Conservation (phyloP, 192 early-diverging fungal species). For the Bifiguratus adelaidae region DNA sequence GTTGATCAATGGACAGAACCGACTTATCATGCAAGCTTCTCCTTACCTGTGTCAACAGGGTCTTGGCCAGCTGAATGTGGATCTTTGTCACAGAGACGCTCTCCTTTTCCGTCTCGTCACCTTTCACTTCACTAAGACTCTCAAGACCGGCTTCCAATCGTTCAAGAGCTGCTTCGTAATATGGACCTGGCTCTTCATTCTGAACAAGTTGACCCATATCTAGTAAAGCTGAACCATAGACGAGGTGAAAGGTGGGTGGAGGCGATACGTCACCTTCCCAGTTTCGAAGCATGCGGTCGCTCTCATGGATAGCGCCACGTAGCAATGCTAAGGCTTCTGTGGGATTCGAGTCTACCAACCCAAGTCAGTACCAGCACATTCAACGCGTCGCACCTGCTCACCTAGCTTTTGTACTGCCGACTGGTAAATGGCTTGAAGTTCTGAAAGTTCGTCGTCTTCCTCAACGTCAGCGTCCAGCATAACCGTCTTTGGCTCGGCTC, state of each 20-base stretch:
- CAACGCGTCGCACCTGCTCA: conserved; percentile 3
- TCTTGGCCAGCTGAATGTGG: conserved; percentile 4
- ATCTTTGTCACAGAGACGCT: conserved; percentile 1
- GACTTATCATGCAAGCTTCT: too few relatives aligned
- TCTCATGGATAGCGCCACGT: conserved; percentile 41
- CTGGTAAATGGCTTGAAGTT: conserved; percentile 32
- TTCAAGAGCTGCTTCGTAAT: conserved; percentile 20
- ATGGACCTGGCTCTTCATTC: conserved; percentile 14
- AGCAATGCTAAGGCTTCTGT: conserved; percentile 22
- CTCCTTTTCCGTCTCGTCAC: not conserved
- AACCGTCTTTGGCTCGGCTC: conserved; percentile 24
- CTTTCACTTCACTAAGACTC: not conserved
- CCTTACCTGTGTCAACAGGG: conserved; percentile 12
- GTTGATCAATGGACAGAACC: not conserved
- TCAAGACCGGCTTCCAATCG: conserved; percentile 14
- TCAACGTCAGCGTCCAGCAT: conserved; percentile 30
- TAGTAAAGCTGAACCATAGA: conserved; percentile 37
- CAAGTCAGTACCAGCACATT: not conserved
- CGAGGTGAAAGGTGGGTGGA: conserved; percentile 29
- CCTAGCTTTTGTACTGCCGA: conserved; percentile 32
- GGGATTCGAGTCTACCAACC: conserved; percentile 13
- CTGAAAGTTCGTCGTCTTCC: conserved; percentile 36
- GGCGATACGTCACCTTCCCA: conserved; percentile 22
- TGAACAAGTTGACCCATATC: conserved; percentile 15
- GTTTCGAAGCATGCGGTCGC: conserved; percentile 40